Percentiles rank a stretch among this genome's conserved stretches.
Conservation (phyloP, 345 rosid species). For the Durio zibethinus region DNA sequence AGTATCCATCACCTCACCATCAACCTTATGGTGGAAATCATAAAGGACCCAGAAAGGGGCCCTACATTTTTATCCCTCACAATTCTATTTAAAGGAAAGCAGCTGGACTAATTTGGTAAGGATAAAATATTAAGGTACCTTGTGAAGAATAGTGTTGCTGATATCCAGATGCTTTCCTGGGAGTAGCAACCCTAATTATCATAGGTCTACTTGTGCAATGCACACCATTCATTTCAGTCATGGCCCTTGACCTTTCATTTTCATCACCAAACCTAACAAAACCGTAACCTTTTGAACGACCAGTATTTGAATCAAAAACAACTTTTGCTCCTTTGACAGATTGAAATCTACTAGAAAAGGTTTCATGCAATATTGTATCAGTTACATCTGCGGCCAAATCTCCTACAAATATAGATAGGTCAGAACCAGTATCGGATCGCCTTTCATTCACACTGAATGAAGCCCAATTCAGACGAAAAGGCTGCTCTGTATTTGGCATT, state of each 20-base stretch:
- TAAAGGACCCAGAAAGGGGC: background rate
- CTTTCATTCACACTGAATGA: constrained; percentile 77
- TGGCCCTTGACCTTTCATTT: constrained; percentile 83
- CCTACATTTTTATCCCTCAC: background rate
- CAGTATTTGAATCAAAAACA: constrained; percentile 81
- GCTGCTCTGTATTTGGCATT: constrained; percentile 91
- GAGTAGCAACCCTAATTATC: constrained; percentile 90
- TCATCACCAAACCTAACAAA: constrained; percentile 96
- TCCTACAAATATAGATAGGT: constrained; percentile 89
- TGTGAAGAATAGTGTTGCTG: constrained; percentile 90
- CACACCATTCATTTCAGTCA: constrained; percentile 87
- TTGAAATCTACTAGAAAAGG: constrained; percentile 62
- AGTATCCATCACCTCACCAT: background rate
- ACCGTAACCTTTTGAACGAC: constrained; percentile 92
- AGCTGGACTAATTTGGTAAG: constrained; percentile 9
- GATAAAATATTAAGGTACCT: constrained; percentile 40
- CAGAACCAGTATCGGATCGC: constrained; percentile 66
- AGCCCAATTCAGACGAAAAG: constrained; percentile 97
- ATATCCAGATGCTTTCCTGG: constrained; percentile 73
- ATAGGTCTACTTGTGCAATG: constrained; percentile 87
- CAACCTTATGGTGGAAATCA: background rate
- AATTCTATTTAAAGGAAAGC: background rate
- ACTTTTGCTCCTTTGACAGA: constrained; percentile 97
- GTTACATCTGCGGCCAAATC: constrained; percentile 95
- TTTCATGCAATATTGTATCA: constrained; percentile 72